These are phyloP conservation scores for Pulveroboletus sp. DNA, from an alignment of 768 basidiomycete genomes.

Conservation along the genomic window DNA sequence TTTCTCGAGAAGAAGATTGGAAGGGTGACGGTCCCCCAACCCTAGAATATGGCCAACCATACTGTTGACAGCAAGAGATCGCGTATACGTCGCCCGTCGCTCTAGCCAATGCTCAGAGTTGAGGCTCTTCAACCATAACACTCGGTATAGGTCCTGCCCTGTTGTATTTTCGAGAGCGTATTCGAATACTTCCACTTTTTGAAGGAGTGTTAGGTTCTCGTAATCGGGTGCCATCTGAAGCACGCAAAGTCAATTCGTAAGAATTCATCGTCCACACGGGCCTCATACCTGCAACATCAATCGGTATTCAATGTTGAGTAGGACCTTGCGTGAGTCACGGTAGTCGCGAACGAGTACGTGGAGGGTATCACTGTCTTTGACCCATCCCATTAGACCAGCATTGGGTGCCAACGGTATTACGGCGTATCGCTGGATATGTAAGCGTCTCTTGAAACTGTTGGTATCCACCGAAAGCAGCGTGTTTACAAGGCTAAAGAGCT, in stretches of 20 bases:
- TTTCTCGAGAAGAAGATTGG: constrained; percentile 88
- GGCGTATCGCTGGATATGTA: constrained; percentile 89
- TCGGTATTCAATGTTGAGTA: constrained; percentile 97
- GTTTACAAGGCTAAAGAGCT: constrained; percentile 95
- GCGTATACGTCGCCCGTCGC: constrained; percentile 90
- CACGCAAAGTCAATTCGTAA: constrained; percentile 1
- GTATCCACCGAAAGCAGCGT: constrained; percentile 90
- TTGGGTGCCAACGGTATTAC: constrained; percentile 95
- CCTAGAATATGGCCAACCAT: constrained; percentile 99
- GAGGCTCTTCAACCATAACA: constrained; percentile 91
- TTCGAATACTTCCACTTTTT: constrained; percentile 99
- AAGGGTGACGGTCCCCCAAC: constrained; percentile 96
- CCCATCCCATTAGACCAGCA: constrained; percentile 93
- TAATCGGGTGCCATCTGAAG: constrained; percentile 97
- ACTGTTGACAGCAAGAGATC: constrained; percentile 92
- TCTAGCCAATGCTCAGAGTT: constrained; percentile 99
- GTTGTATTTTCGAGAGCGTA: constrained; percentile 98
- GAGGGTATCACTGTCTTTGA: constrained; percentile 90
- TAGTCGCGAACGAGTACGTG: constrained; percentile 96
- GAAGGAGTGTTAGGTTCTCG: constrained; percentile 86
- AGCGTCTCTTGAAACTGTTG: constrained; percentile 90
- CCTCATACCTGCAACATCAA: constrained; percentile 88
- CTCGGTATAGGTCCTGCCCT: constrained; percentile 94
- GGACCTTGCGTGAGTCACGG: constrained; percentile 91
- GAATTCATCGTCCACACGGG: constrained; percentile 56